Percentiles rank a stretch among this genome's conserved stretches.
Conservation (phyloP, 208 protist genomes). For the Porcisia hertigi region DNA sequence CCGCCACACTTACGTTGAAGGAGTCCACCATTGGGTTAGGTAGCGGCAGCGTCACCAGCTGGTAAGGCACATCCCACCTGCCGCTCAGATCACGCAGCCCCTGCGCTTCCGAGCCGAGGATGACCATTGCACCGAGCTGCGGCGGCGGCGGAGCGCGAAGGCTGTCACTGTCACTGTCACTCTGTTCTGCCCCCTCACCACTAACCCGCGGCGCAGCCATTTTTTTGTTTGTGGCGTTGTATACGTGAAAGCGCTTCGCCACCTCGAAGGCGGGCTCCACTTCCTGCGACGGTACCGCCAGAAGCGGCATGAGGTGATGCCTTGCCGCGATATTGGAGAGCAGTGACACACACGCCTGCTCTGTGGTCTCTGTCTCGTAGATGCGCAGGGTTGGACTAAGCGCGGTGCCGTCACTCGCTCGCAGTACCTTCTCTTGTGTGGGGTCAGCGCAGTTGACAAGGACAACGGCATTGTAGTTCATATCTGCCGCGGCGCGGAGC, state of each 20-base stretch:
- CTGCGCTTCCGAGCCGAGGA: slow-evolving; percentile 80
- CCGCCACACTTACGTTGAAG: slow-evolving; percentile 82
- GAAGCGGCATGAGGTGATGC: slow-evolving; percentile 67
- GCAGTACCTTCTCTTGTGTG: slow-evolving; percentile 83
- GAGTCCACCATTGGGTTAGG: slow-evolving; percentile 73
- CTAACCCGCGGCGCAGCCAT: background rate
- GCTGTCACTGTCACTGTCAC: background rate
- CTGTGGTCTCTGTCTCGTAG: slow-evolving; percentile 22
- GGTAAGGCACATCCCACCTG: slow-evolving; percentile 60
- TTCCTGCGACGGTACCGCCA: slow-evolving; percentile 78
- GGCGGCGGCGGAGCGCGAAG: slow-evolving; percentile 7
- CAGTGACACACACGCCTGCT: slow-evolving; percentile 46
- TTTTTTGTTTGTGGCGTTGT: slow-evolving; percentile 31
- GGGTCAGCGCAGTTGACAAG: slow-evolving; percentile 76
- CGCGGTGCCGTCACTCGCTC: slow-evolving; percentile 76
- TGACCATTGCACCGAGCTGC: slow-evolving; percentile 61
- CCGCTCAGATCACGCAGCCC: slow-evolving; percentile 54
- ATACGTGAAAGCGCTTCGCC: slow-evolving; percentile 62
- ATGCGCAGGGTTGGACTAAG: slow-evolving; percentile 47
- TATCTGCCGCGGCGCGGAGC: slow-evolving; percentile 70
- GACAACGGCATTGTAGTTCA: slow-evolving; percentile 72
- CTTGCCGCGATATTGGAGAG: slow-evolving; percentile 59
- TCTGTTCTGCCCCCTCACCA: background rate
- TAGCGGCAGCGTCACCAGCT: slow-evolving; percentile 69
- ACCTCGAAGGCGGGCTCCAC: slow-evolving; percentile 69